Evolutionary conservation across 257 asterid genomes (phyloP), one percentile per base, ranked within the genome.

Genomic region (Petrea volubilis): DNA sequence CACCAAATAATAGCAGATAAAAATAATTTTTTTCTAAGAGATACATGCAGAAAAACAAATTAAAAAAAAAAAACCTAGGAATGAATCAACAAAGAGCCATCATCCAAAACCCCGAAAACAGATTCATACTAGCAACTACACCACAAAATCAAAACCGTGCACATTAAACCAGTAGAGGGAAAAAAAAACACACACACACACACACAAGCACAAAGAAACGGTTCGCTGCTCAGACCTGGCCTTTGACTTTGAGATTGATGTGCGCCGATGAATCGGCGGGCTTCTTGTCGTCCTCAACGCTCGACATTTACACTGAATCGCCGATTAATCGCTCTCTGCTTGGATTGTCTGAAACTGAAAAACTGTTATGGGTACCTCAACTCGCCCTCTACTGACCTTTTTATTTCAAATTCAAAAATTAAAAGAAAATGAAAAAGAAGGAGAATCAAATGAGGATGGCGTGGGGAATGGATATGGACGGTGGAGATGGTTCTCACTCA

Each of bases 191-290:
- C 9, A 50, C 3, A 21, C 15, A 9, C 7, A 7, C 33, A 7
- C 8, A n/a, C n/a, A 44, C 14, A 6, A 55, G 21, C 33, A n/a
- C 15, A 21, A 17, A 43, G 23, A 41, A 60, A 36, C 13, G 3
- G 20, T 12, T 31, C 38, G 46, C 24, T 17, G 51, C 8, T 8
- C 56, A 46, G 14, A 83, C 88, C 82, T 80, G 85, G 62, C 83
- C 86, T 70, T 83, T 83, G n/a, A 83, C 88, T 78, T 83, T 83
- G 74, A 83, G 86, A 75, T 78, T 84, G 36, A 84, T 84, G 62
- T 81, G 88, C 10, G 14, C 76, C 52, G 80, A 5, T 0, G 78
- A 23, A 40, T 81, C 86, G 9, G 75, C 78, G 15, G 88, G 88
- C 67, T 81, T 84, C 84, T 81, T 84, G 28, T 84, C 86, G 20